Evolutionary conservation across 352 stramenopile species (phyloP), one percentile per base, ranked within the genome.

Genomic region (Thalassiosira livingstoniorum): DNA sequence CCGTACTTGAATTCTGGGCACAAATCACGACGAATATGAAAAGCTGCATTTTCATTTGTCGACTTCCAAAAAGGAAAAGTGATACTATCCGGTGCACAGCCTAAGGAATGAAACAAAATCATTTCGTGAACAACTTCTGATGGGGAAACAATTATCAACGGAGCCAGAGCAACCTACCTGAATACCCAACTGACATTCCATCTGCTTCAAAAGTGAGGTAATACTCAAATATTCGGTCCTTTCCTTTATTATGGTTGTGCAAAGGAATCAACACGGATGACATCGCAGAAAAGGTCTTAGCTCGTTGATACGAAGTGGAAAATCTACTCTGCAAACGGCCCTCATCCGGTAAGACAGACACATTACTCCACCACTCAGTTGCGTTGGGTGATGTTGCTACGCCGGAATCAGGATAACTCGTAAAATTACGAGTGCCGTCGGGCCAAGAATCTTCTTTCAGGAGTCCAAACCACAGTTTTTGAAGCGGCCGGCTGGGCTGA

Each of bases 1-100:
- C 82, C 85, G 64, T 82, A 89, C 64, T 86, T 91, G 1, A 67
- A 67, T 25, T 78, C 3, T n/a, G 85, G 85, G 37, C 85, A 91
- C 39, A 91, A 67, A 21, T 89, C 71, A 11, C 60, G 66, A 4
- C 47, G 68, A 23, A 91, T 58, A 23, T 57, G 0, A 51, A 58
- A 65, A 51, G 78, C 85, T 42, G 65, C 71, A 76, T 89, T 91
- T 39, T 43, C 61, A 45, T 83, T 68, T 0, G 58, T 70, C 11
- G 82, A 89, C 68, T 53, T 35, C 34, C 77, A 88, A 64, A 76
- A 43, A 21, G 85, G 34, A 43, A 74, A 76, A 35, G 32, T 31
- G 15, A n/a, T n/a, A n/a, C n/a, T n/a, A n/a, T n/a, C n/a, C n/a
- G n/a, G n/a, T n/a, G n/a, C n/a, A n/a, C n/a, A n/a, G n/a, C n/a